Conservation (phyloP, 768 basidiomycete genomes). For the Tylopilus intermedius region DNA sequence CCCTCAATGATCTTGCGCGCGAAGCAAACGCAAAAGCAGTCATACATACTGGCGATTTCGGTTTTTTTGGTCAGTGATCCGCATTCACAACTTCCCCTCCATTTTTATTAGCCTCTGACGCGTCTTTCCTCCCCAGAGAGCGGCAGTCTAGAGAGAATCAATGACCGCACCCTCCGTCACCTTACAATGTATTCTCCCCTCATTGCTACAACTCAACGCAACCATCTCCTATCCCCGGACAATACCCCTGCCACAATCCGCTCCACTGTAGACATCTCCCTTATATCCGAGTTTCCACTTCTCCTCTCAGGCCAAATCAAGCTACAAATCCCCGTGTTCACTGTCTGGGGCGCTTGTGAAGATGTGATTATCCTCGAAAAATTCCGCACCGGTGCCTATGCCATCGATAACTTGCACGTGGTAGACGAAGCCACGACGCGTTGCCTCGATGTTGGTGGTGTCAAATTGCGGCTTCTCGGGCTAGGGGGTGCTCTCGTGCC, state of each 20-base stretch:
- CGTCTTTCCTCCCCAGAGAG: slow-evolving; percentile 47
- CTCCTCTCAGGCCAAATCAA: slow-evolving; percentile 88
- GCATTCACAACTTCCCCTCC: background rate
- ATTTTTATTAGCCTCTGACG: slow-evolving; percentile 12
- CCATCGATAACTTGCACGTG: slow-evolving; percentile 85
- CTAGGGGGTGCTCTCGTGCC: slow-evolving; percentile 92
- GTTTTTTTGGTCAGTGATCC: slow-evolving; percentile 75
- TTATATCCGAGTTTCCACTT: slow-evolving; percentile 91
- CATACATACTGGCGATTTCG: slow-evolving; percentile 98
- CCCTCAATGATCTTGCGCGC: slow-evolving; percentile 84
- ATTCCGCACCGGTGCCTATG: slow-evolving; percentile 77
- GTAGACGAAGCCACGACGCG: slow-evolving; percentile 96
- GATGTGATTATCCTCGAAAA: slow-evolving; percentile 92
- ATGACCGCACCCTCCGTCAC: slow-evolving; percentile 93
- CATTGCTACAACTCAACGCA: slow-evolving; percentile 76
- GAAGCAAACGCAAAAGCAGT: slow-evolving; percentile 88
- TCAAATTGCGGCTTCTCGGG: slow-evolving; percentile 91
- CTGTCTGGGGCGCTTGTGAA: slow-evolving; percentile 97
- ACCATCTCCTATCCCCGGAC: slow-evolving; percentile 69
- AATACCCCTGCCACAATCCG: slow-evolving; percentile 67
- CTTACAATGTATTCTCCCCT: slow-evolving; percentile 95
- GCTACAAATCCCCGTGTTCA: slow-evolving; percentile 89
- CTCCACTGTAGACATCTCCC: slow-evolving; percentile 64
- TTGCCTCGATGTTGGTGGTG: slow-evolving; percentile 84
- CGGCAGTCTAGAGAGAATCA: slow-evolving; percentile 80